Conservation (phyloP, 495 filamentous ascomycete genomes). For the Lasiosphaeriaceae sp. region DNA sequence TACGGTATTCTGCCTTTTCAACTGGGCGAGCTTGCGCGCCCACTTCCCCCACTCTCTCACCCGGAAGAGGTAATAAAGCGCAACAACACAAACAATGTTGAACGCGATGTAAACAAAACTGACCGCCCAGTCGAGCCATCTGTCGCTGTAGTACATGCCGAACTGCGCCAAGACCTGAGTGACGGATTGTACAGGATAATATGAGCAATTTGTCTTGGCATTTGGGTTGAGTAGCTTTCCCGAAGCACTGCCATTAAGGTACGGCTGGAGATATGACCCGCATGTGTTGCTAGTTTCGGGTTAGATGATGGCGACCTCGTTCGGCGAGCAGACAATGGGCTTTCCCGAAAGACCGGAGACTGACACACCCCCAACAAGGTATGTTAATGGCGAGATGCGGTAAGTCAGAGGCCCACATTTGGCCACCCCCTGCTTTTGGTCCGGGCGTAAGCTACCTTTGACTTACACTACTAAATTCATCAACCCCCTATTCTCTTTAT, state of each 20-base stretch:
- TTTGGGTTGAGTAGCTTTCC: constrained; percentile 50
- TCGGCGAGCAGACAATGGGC: constrained; percentile 53
- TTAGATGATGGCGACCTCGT: constrained; percentile 55
- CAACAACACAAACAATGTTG: no score
- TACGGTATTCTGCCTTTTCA: no score
- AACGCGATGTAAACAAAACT: constrained; percentile 66
- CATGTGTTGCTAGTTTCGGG: constrained; percentile 51
- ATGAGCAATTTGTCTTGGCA: constrained; percentile 52
- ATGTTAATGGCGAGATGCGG: constrained; percentile 69
- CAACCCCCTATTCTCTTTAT: no score
- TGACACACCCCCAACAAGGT: constrained; percentile 61
- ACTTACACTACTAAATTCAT: no score
- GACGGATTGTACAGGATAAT: constrained; percentile 57
- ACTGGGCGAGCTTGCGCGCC: no score
- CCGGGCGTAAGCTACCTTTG: no score
- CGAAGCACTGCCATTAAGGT: constrained; percentile 13
- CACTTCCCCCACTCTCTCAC: no score
- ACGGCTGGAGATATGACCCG: constrained; percentile 52
- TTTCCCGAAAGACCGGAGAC: constrained; percentile 57
- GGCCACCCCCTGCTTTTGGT: no score
- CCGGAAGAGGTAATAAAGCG: no score
- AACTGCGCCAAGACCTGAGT: constrained; percentile 57
- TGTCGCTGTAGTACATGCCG: constrained; percentile 47
- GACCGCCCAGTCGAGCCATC: constrained; percentile 71
- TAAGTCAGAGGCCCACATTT: no score